These are phyloP conservation scores for Hamigera avellanea DNA, from an alignment of 495 filamentous ascomycete genomes.

Conservation along the genomic window DNA sequence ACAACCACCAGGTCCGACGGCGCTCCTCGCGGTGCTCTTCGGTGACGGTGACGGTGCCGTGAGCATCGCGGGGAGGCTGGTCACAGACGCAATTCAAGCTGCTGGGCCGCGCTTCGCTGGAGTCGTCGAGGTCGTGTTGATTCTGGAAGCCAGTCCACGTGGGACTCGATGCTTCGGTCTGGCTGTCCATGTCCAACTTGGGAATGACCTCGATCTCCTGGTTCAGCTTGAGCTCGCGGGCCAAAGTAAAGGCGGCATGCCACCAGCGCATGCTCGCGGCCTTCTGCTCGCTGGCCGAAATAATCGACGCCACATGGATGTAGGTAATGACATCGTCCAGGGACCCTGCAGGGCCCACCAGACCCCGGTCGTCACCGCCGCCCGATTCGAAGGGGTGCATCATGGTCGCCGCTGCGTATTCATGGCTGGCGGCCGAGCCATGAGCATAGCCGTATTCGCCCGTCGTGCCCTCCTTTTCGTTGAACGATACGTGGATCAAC, in stretches of 20 bases:
- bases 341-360: constrained; percentile 64
- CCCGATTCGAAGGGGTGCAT: constrained; percentile 45
- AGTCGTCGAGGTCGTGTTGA: constrained; percentile 25
- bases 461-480: constrained; percentile 20
- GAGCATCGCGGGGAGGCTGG: constrained; percentile 1
- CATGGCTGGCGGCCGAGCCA: constrained; percentile 10
- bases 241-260: constrained; percentile 87
- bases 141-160: constrained; percentile 41
- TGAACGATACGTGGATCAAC: constrained; percentile 56
- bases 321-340: constrained; percentile 63
- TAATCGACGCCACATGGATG: constrained; percentile 80
- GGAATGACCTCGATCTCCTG: constrained; percentile 64
- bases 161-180: constrained; percentile 26
- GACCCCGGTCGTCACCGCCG: constrained; percentile 57
- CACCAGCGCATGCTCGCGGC: constrained; percentile 91
- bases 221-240: constrained; percentile 87
- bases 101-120: constrained; percentile 26
- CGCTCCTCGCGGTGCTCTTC: constrained; percentile 82
- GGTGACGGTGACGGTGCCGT: constrained; percentile 32
- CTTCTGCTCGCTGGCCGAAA: constrained; percentile 91
- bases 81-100: constrained; percentile 31
- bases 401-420: constrained; percentile 11
- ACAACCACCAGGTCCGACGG: constrained; percentile 82
- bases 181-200: constrained; percentile 22
- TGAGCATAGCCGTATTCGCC: constrained; percentile 14